Base-by-base conservation (phyloP, 163 green algal genomes). In the Chlorella variabilis region DNA sequence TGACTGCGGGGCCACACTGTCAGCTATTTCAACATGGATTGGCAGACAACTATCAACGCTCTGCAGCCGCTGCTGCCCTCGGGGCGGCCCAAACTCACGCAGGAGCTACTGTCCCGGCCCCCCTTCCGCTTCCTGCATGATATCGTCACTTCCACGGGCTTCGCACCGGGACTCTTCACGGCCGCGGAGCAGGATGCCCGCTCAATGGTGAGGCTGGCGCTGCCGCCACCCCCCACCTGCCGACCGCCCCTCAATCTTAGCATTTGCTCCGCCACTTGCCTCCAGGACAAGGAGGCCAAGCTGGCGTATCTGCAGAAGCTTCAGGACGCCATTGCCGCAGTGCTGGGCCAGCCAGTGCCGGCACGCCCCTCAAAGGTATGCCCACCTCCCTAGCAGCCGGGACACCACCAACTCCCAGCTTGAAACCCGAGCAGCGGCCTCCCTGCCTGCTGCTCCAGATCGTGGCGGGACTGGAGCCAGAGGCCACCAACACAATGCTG, bases 51-150 rank as follows among this genome's bases (percentile, higher is more conserved):
- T 7, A 75, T 89, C 38, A 3, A 59, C 1, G 59, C 86, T 8
- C 74, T 92, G 54, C 88, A 93, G 76, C 84, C 86, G n/a, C 70
- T 90, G 41, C 81, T 90, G n/a, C 65, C 38, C 1, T 41, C 6
- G 23, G 65, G 62, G 5, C 93, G 92, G 76, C 93, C 92, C 0
- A 93, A 94, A 45, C 84, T 97, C 2, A 93, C 89, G 29, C 89
- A 94, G 45, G 91, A 92, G 67, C 83, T 96, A 59, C 87, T 97
- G 1, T 84, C 87, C n/a, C 95, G 95, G 71, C 90, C 92, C 1
- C 94, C 94, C 5, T 97, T 97, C 56, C 85, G 93, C 42, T 97
- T 96, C 81, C 86, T 97, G 48, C 94, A 97, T 59, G 94, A 97
- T 84, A 85, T 97, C 34, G 87, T 97, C 9, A 87, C 87, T 18